Evolutionary conservation across 2,329 filamentous ascomycete genomes (phyloP).

Genomic region (Pestalotiopsis sp.): DNA sequence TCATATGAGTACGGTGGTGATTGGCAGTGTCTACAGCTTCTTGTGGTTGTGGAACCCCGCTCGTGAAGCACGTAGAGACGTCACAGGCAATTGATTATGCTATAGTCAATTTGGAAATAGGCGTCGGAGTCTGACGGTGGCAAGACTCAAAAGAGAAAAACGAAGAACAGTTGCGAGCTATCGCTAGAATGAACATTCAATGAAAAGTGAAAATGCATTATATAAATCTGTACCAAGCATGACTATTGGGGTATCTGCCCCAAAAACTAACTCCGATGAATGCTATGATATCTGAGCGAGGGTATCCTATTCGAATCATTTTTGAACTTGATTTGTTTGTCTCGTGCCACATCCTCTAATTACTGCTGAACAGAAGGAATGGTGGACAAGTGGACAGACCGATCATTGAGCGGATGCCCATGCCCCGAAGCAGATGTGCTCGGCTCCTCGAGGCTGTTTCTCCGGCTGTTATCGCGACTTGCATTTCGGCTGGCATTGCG

Average conservation of each 20-base stretch:
- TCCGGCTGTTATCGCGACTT: constrained; percentile 8
- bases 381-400: constrained; percentile 5
- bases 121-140: no score
- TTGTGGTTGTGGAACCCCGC: no score
- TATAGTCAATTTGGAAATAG: no score
- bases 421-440: not conserved
- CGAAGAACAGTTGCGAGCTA: no score
- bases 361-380: constrained; percentile 12
- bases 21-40: no score
- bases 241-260: not conserved
- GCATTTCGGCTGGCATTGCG: constrained; percentile 10
- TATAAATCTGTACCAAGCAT: not conserved
- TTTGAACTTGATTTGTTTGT: not conserved
- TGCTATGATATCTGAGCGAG: not conserved
- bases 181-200: not conserved
- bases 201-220: not conserved
- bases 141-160: no score
- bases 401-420: not conserved
- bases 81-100: no score
- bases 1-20: no score
- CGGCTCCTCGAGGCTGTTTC: constrained; percentile 10
- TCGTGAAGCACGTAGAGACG: no score
- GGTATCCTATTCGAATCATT: not conserved
- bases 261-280: not conserved
- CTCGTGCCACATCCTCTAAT: not conserved